A percentile compares a stretch with the other conserved stretches of the same genome.
Evolutionary conservation across 1,284 basidiomycete species (phyloP).

Genomic region (Trichosporon inkin): DNA sequence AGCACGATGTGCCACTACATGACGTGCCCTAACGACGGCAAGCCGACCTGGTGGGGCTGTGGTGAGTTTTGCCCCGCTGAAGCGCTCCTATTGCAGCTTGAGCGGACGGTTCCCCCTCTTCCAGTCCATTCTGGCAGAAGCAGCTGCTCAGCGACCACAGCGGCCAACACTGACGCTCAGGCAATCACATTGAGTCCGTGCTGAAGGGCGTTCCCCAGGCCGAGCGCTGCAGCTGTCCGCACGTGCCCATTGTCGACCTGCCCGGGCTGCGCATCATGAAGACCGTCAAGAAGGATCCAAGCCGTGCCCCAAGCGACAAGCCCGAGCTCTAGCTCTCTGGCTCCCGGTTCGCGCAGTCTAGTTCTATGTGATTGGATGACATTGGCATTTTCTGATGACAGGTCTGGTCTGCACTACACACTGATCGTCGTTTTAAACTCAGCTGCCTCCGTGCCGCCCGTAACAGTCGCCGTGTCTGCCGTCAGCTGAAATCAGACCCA

Average conservation of each 20-base stretch:
- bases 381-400: background rate
- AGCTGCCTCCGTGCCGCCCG: background rate
- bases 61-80: constrained; percentile 33
- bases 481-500: background rate
- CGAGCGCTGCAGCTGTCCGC: constrained; percentile 42
- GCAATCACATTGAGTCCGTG: constrained; percentile 46
- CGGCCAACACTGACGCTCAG: constrained; percentile 26
- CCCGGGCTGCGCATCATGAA: constrained; percentile 6
- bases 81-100: background rate
- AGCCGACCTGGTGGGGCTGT: constrained; percentile 51
- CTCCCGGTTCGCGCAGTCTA: background rate
- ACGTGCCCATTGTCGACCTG: constrained; percentile 31
- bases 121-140: background rate
- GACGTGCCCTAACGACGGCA: constrained; percentile 47
- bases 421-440: background rate
- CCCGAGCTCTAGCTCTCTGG: constrained; percentile 2
- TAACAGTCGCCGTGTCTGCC: background rate
- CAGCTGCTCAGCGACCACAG: background rate
- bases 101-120: constrained; percentile 9
- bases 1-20: constrained; percentile 47
- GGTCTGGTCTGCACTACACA: background rate
- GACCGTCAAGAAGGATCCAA: constrained; percentile 6
- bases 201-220: constrained; percentile 26
- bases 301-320: background rate
- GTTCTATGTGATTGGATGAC: background rate